Percentiles rank a stretch among this genome's conserved stretches.
Conservation (phyloP, 75 land plant species). For the Gnetum montanum region DNA sequence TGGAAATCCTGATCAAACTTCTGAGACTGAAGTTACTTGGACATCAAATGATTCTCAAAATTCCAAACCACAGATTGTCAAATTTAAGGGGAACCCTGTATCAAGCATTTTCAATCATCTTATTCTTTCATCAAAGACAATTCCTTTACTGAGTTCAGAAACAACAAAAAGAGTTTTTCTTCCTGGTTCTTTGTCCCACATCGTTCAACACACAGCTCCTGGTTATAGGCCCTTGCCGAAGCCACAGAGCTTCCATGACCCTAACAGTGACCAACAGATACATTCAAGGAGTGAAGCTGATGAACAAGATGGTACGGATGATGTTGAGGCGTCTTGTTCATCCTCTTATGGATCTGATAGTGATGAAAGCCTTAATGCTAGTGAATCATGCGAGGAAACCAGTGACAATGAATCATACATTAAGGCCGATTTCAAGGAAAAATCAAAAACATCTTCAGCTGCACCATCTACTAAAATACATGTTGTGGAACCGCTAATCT, state of each 20-base stretch:
- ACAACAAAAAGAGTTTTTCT: conserved; percentile 44
- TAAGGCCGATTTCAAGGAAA: too few relatives aligned
- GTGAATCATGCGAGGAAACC: background rate
- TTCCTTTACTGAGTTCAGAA: conserved; percentile 13
- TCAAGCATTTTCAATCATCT: conserved; percentile 25
- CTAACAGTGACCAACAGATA: too few relatives aligned
- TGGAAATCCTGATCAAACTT: background rate
- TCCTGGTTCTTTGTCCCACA: conserved; percentile 93
- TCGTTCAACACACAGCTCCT: conserved; percentile 94
- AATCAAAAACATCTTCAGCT: too few relatives aligned
- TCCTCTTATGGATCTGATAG: conserved; percentile 1
- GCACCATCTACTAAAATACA: too few relatives aligned
- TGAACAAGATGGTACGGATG: background rate
- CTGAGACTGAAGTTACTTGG: background rate
- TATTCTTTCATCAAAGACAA: conserved; percentile 32
- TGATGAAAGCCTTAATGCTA: background rate
- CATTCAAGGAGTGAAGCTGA: too few relatives aligned
- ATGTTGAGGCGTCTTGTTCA: conserved; percentile 4
- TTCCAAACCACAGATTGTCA: too few relatives aligned
- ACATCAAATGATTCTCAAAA: background rate
- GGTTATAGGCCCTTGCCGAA: conserved; percentile 82
- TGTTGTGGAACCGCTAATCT: conserved; percentile 31
- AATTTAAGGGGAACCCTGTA: too few relatives aligned
- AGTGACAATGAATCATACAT: background rate
- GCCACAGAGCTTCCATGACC: conserved; percentile 65